Evolutionary conservation across 1,284 basidiomycete genomes (phyloP), one percentile per base, ranked within the genome.

Genomic region (Ganoderma resinaceum): DNA sequence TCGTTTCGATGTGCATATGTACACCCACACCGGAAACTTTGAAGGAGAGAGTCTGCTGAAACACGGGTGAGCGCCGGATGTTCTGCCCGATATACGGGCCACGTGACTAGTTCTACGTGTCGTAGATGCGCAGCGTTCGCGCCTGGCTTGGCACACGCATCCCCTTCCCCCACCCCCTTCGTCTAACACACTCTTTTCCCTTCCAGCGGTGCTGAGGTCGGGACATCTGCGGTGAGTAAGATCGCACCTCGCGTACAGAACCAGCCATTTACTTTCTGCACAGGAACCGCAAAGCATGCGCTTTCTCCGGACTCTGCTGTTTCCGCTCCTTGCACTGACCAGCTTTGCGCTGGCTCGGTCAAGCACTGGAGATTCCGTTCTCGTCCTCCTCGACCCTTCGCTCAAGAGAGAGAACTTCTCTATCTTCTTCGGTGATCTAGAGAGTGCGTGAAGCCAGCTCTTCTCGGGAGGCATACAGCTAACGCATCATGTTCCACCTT

Each of bases 311-410:
- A 65, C 65, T 49, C 63, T 74, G 66, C 69, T 74, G 62, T 68
- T 78, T 35, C 76, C 78, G 6, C 69, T 81, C 20, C 71, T 82
- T 55, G 77, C 74, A 55, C 66, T 83, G 20, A 72, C 78, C 26
- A 63, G 80, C 40, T 73, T 82, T 33, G 80, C 81, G 11, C 75
- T 81, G 62, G 93, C 93, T 67, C 89, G 87, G 75, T 95, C 94
- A n/a, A 92, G 93, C 78, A 87, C 91, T 2, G 95, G 95, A 12
- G 87, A 94, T 78, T 90, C 90, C 49, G 91, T 98, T 18, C 87
- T 98, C 31, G 92, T 97, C 65, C 85, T 97, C 16, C 85, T 96
- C 59, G 95, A 97, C 76, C 87, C 90, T 5, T 84, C 83, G 63
- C 80, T 91, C 37, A 84, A 88, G 75, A 83, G 80, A 76, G 86